Conservation (phyloP, 2,329 filamentous ascomycete species). For the Curvularia sp. region DNA sequence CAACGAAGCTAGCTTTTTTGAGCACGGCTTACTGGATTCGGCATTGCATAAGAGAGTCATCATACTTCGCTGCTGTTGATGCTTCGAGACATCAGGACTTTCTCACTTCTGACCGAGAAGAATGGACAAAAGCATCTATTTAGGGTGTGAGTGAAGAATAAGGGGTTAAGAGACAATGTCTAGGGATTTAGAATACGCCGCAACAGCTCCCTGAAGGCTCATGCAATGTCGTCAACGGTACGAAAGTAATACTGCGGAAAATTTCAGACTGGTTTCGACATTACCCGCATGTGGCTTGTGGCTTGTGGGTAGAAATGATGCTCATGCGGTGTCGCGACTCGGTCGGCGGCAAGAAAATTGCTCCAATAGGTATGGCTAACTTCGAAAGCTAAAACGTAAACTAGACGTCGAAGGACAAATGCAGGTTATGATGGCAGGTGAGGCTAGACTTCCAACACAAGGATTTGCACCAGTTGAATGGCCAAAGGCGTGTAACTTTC, state of each 20-base stretch:
- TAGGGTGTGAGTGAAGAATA: background rate
- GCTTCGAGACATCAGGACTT: background rate
- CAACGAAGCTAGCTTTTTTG: background rate
- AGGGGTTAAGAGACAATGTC: background rate
- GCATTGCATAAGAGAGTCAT: background rate
- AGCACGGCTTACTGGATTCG: background rate
- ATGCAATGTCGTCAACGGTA: background rate
- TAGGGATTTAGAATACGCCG: background rate
- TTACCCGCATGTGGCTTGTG: background rate
- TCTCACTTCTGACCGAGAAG: background rate
- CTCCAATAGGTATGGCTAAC: slow-evolving; percentile 9
- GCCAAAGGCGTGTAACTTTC: background rate
- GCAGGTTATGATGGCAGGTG: background rate
- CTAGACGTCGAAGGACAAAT: slow-evolving; percentile 5
- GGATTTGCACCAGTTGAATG: background rate
- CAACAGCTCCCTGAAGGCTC: background rate
- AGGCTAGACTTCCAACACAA: background rate
- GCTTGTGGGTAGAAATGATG: background rate
- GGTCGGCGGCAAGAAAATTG: slow-evolving; percentile 1
- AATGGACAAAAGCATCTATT: background rate
- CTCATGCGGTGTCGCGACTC: background rate
- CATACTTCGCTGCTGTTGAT: background rate
- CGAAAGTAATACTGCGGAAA: background rate
- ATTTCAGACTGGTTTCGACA: background rate
- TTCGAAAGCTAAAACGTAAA: slow-evolving; percentile 12